Evolutionary conservation across 257 asterid species (phyloP).

Genomic region (Coffea eugenioides): DNA sequence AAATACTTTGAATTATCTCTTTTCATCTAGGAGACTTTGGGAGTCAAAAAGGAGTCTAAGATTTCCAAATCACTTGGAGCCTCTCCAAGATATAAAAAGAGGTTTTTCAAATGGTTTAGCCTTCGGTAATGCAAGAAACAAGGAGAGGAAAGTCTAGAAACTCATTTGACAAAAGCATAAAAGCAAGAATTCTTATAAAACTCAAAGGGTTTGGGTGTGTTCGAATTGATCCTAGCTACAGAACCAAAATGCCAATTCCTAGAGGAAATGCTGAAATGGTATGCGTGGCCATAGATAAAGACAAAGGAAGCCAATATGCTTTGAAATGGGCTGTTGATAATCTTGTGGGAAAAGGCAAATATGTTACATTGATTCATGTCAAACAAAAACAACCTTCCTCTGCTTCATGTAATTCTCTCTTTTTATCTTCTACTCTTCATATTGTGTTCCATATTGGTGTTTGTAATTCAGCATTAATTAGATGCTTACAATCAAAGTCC

Average conservation of each 20-base stretch:
- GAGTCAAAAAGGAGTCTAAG: conserved; percentile 3
- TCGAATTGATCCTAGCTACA: neutral
- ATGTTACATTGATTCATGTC: conserved; percentile 76
- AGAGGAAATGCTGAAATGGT: conserved; percentile 47
- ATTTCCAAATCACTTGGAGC: neutral
- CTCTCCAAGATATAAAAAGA: conserved; percentile 7
- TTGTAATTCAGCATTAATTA: neutral
- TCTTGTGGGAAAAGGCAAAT: conserved; percentile 69
- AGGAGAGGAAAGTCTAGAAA: neutral
- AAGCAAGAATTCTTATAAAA: neutral
- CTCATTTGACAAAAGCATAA: neutral
- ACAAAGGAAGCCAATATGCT: conserved; percentile 90
- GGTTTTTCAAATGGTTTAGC: neutral
- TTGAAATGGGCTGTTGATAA: conserved; percentile 95
- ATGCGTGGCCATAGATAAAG: conserved; percentile 82
- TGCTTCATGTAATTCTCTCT: conserved; percentile 35
- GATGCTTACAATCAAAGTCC: neutral
- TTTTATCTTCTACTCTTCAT: too few relatives aligned
- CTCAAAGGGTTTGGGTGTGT: neutral
- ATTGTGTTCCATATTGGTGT: neutral
- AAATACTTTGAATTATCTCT: neutral
- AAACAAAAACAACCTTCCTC: conserved; percentile 34
- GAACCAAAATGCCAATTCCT: conserved; percentile 30
- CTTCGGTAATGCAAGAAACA: neutral
- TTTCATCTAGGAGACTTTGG: neutral